Evolutionary conservation across 176 grass and related monocot genomes (phyloP).

Genomic region (Guadua angustifolia): DNA sequence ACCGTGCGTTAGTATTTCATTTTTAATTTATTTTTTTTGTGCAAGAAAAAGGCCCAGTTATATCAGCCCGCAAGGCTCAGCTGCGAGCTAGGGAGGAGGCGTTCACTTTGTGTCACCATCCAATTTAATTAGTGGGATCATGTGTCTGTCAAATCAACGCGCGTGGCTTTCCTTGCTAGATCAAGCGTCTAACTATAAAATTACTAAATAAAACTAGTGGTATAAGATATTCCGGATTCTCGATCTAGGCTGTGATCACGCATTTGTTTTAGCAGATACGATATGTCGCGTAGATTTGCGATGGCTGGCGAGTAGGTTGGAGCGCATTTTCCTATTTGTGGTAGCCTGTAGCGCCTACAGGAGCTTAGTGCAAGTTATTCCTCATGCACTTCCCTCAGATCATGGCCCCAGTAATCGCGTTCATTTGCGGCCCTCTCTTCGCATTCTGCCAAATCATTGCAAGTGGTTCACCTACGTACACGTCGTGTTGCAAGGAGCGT

Average conservation of each 20-base stretch:
- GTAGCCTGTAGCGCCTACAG: background rate
- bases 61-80: too few relatives aligned
- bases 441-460: background rate
- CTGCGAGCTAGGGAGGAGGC: background rate
- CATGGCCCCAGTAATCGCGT: background rate
- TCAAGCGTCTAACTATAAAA: background rate
- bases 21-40: too few relatives aligned
- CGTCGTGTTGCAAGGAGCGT: background rate
- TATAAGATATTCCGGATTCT: background rate
- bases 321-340: slow-evolving; percentile 9
- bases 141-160: background rate
- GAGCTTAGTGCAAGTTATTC: background rate
- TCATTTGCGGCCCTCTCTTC: background rate
- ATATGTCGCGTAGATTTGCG: background rate
- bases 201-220: background rate
- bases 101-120: background rate
- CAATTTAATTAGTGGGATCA: background rate
- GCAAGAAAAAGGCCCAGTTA: too few relatives aligned
- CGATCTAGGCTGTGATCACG: background rate
- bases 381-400: background rate
- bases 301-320: slow-evolving; percentile 9
- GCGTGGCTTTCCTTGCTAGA: background rate
- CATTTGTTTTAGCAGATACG: background rate
- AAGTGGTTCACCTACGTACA: slow-evolving; percentile 44
- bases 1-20: too few relatives aligned